Evolutionary conservation across 208 protist genomes (phyloP).

Genomic region (Trypanosomatidae sp.): DNA sequence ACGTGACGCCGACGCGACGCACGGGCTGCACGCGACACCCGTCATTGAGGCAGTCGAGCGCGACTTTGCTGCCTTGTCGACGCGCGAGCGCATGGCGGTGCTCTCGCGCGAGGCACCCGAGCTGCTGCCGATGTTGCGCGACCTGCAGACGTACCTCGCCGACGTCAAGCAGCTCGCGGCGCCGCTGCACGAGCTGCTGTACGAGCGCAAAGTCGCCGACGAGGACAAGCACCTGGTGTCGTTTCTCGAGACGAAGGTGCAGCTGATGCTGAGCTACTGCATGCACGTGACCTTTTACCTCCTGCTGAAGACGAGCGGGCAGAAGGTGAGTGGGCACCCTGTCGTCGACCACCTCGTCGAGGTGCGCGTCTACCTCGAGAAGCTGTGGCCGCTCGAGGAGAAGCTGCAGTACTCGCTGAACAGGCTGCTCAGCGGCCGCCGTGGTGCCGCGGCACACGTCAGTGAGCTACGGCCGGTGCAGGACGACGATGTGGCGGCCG

Average conservation of each 20-base stretch:
- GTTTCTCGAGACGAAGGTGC: conserved; percentile 85
- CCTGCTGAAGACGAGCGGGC: conserved; percentile 85
- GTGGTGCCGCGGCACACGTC: conserved; percentile 36
- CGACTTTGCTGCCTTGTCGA: conserved; percentile 76
- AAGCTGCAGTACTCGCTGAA: conserved; percentile 94
- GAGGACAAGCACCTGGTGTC: conserved; percentile 68
- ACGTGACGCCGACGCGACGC: not conserved
- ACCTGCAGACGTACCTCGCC: conserved; percentile 68
- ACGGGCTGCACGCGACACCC: conserved; percentile 24
- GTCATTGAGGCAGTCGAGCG: conserved; percentile 84
- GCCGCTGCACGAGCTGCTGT: conserved; percentile 73
- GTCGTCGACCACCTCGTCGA: conserved; percentile 91
- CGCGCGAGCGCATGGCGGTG: conserved; percentile 71
- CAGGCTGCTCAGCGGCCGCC: conserved; percentile 83
- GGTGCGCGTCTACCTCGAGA: conserved; percentile 90
- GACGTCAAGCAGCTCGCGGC: conserved; percentile 80
- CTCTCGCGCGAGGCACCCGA: conserved; percentile 86
- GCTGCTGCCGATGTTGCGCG: conserved; percentile 81
- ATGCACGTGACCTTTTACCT: conserved; percentile 93
- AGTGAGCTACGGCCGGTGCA: conserved; percentile 55
- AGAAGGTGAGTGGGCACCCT: conserved; percentile 86
- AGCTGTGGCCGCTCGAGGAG: conserved; percentile 91
- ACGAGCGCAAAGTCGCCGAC: conserved; percentile 54
- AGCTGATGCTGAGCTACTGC: conserved; percentile 93
- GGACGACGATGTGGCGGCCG: conserved; percentile 14